A percentile compares a stretch with the other conserved stretches of the same genome.
phyloP scores from a whole-genome alignment of 2,329 filamentous ascomycete genomes.

The Aspergillus calidoustus region DNA sequence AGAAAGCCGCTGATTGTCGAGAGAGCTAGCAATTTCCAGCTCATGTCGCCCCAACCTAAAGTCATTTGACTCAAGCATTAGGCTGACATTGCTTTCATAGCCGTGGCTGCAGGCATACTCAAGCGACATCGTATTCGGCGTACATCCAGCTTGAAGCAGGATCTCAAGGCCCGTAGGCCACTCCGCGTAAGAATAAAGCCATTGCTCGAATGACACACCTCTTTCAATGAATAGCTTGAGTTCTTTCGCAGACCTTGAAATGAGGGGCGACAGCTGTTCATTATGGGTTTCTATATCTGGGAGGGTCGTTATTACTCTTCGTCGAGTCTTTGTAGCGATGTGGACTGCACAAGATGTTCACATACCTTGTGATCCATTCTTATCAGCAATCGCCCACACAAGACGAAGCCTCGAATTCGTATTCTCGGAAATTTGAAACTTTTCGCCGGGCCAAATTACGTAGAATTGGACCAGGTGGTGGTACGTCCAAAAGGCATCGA shows the following conservation, averaged over 20 bases:
- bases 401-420: neutral
- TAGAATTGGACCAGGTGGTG: too few species aligned
- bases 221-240: neutral
- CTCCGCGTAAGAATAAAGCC: neutral
- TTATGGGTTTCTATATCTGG: neutral
- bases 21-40: neutral
- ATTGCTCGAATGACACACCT: neutral
- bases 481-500: neutral
- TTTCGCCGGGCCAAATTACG: too few species aligned
- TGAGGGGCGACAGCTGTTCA: neutral
- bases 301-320: neutral
- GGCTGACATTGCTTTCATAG: neutral
- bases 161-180: neutral
- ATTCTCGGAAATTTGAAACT: too few species aligned
- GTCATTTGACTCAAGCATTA: neutral
- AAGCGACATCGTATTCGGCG: neutral
- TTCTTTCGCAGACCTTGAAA: neutral
- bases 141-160: neutral
- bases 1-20: neutral
- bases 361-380: neutral
- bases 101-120: neutral
- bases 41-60: neutral
- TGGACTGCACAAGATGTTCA: neutral
- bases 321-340: neutral
- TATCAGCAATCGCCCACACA: neutral